Evolutionary conservation across 2,329 filamentous ascomycete species (phyloP).

Genomic region (Alternaria novae-zelandiae): DNA sequence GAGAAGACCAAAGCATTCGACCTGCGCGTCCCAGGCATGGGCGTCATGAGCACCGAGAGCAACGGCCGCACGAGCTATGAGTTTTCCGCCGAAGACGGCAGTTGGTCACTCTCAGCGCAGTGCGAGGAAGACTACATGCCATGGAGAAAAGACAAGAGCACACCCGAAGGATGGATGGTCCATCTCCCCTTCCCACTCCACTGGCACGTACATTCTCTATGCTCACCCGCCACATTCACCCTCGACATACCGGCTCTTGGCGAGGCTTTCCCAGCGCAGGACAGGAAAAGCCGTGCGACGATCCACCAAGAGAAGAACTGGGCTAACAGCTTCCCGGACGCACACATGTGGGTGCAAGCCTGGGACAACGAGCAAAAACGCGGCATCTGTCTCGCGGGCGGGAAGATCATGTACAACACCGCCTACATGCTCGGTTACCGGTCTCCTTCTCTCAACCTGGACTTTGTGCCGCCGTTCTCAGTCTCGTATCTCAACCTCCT

Average conservation of each 20-base stretch:
- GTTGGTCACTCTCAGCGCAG: conserved; percentile 51
- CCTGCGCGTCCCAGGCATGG: conserved; percentile 49
- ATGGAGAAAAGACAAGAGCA: conserved; percentile 47
- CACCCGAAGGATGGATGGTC: conserved; percentile 56
- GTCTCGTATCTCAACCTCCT: conserved; percentile 37
- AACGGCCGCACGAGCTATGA: conserved; percentile 50
- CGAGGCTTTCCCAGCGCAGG: conserved; percentile 22
- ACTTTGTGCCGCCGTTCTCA: conserved; percentile 56
- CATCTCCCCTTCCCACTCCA: conserved; percentile 57
- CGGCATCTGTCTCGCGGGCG: conserved; percentile 42
- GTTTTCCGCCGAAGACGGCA: conserved; percentile 27
- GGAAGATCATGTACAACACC: conserved; percentile 43
- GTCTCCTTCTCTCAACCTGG: conserved; percentile 43
- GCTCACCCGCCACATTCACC: conserved; percentile 49
- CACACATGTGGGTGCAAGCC: conserved; percentile 49
- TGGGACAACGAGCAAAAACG: conserved; percentile 23
- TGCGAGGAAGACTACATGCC: conserved; percentile 44
- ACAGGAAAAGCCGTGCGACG: conserved; percentile 44
- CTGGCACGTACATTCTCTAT: conserved; percentile 59
- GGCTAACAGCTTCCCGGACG: conserved; percentile 54
- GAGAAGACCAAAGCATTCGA: conserved; percentile 47
- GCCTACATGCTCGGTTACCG: conserved; percentile 58
- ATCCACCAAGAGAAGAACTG: conserved; percentile 61
- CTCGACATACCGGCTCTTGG: conserved; percentile 47
- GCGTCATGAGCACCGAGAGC: conserved; percentile 45